Evolutionary conservation across 805 yeast genomes (phyloP).

Genomic region (Zygoascus bituminiphila): DNA sequence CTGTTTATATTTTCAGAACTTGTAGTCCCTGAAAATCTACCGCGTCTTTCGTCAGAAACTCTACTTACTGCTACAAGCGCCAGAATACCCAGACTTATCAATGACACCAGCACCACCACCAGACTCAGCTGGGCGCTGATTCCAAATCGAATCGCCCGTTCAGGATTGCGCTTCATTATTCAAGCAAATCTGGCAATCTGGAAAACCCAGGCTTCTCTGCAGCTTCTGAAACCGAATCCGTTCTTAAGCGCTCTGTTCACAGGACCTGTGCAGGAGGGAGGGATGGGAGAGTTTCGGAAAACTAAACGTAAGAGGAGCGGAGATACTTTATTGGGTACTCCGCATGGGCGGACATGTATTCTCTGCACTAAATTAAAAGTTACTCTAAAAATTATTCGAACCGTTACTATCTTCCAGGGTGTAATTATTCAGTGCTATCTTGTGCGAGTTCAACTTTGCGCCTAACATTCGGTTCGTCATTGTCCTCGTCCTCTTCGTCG

Average conservation of each 20-base stretch:
- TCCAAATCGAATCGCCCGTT: constrained; percentile 37
- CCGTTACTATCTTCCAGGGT: no score
- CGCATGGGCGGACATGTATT: no score
- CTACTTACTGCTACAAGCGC: constrained; percentile 51
- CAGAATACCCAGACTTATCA: constrained; percentile 59
- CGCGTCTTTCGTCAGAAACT: not conserved
- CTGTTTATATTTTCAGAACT: no score
- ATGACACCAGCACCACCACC: constrained; percentile 60
- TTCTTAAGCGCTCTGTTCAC: no score
- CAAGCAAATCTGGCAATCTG: not conserved
- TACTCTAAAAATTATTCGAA: no score
- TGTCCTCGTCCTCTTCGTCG: no score
- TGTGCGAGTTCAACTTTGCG: no score
- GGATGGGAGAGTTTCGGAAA: not conserved
- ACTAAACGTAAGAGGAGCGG: not conserved
- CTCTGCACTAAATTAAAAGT: no score
- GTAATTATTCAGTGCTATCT: no score
- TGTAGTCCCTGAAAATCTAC: no score
- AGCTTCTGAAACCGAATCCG: not conserved
- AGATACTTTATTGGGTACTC: not conserved
- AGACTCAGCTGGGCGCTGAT: constrained; percentile 68
- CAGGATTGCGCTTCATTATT: constrained; percentile 5
- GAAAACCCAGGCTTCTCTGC: not conserved
- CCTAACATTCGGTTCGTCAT: no score
- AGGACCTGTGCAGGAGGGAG: no score